Evolutionary conservation across 148 eudicot genomes (phyloP), one percentile per base, ranked within the genome.

Genomic region (Vaccinium darrowii): DNA sequence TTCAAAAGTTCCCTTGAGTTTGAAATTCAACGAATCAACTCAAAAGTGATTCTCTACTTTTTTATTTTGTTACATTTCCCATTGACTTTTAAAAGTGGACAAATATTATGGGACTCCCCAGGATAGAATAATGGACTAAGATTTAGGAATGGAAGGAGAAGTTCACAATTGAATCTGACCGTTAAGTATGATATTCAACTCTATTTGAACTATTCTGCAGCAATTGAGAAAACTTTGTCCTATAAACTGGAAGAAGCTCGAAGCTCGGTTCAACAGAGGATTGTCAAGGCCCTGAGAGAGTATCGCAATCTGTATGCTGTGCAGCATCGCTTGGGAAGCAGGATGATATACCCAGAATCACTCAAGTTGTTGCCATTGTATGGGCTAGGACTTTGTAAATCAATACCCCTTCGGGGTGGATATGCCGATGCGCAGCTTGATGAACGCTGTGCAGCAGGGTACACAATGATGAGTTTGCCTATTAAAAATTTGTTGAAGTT

Each of bases 291-390:
- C 71, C 88, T 97, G 9, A 93, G 88, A 90, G 99, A 97, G 89
- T 95, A 95, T 88, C 89, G 99, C 39, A 97, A 94, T 86, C 93
- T 97, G 25, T 92, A 95, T 89, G 93, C 99, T 53, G 93, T 92
- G 69, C 98, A 97, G 85, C 96, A 97, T 88, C 95, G 98, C 57
- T 83, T 97, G 93, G 88, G 91, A 83, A 95, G 98, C 86, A 90
- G 95, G 90, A 90, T 97, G 98, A 95, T 97, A 73, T 97, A 92
- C 90, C 99, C 99, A 23, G 99, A 97, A 83, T 93, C 99, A 56
- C 86, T 97, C 80, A 94, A 94, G 89, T 91, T 90, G 82, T 86
- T 97, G 90, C 92, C 93, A 83, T 87, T 95, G 89, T 97, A 97
- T 86, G 94, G 91, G 53, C 87, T 97, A 71, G 95, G 96, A 23